Conservation (phyloP, 768 basidiomycete species). For the Lentinula lateritia region DNA sequence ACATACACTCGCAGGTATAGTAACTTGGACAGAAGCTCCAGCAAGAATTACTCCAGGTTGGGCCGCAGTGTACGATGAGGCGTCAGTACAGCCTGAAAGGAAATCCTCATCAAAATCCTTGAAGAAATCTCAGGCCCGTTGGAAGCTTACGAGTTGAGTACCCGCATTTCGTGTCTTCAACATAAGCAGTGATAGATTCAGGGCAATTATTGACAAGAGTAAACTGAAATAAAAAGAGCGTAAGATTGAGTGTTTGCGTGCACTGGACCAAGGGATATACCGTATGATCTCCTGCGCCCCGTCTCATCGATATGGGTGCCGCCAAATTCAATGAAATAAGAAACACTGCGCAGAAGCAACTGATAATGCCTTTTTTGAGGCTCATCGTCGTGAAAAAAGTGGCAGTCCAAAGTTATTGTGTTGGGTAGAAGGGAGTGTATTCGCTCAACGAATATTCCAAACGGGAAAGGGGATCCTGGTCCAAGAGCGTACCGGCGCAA, state of each 20-base stretch:
- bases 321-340: background rate
- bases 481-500: conserved; percentile 2
- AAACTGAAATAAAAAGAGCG: background rate
- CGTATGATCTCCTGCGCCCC: background rate
- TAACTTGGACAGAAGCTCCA: background rate
- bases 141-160: background rate
- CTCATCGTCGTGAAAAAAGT: background rate
- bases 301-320: background rate
- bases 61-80: background rate
- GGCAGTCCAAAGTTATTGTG: background rate
- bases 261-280: background rate
- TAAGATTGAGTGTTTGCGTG: no score
- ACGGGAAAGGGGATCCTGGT: background rate
- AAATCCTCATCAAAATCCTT: background rate
- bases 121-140: background rate
- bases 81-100: background rate
- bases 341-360: background rate
- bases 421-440: background rate
- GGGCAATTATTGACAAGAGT: background rate
- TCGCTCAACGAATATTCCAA: conserved; percentile 1
- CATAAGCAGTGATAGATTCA: background rate
- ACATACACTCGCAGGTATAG: background rate
- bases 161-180: background rate
- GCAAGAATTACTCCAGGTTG: background rate
- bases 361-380: background rate